Evolutionary conservation across 495 filamentous ascomycete genomes (phyloP).

Genomic region (Aspergillus wentii): DNA sequence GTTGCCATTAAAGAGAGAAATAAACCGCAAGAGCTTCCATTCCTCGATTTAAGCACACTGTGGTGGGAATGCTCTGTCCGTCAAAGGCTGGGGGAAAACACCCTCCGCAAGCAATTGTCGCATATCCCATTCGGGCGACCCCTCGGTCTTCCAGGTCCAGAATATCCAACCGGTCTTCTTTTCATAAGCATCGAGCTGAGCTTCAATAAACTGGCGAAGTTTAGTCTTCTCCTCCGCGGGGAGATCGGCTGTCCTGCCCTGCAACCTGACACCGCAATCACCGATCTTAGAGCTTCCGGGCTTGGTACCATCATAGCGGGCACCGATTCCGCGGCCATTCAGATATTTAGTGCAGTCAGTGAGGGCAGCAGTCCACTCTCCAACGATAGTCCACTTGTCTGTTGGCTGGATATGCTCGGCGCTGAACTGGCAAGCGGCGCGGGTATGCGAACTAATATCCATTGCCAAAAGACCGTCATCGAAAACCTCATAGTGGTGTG

Average conservation of each 20-base stretch:
- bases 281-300: slow-evolving; percentile 43
- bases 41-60: slow-evolving; percentile 27
- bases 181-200: slow-evolving; percentile 72
- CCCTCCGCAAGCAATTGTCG: slow-evolving; percentile 54
- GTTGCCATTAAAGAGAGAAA: not conserved
- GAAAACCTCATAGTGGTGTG: slow-evolving; percentile 68
- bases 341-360: slow-evolving; percentile 73
- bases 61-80: slow-evolving; percentile 39
- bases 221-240: slow-evolving; percentile 49
- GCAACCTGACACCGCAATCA: slow-evolving; percentile 53
- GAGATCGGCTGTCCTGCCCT: slow-evolving; percentile 50
- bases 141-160: slow-evolving; percentile 86
- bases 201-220: slow-evolving; percentile 60
- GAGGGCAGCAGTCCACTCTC: slow-evolving; percentile 65
- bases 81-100: slow-evolving; percentile 60
- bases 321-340: slow-evolving; percentile 63
- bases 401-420: slow-evolving; percentile 41
- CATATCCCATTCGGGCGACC: slow-evolving; percentile 85
- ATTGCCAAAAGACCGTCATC: slow-evolving; percentile 49
- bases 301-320: slow-evolving; percentile 66
- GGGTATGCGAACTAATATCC: slow-evolving; percentile 44
- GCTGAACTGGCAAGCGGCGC: slow-evolving; percentile 45
- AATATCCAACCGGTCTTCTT: slow-evolving; percentile 68
- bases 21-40: not conserved
- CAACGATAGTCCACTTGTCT: slow-evolving; percentile 68